phyloP scores from a whole-genome alignment of 352 stramenopile genomes.

The Globisporangium acanthophoron region DNA sequence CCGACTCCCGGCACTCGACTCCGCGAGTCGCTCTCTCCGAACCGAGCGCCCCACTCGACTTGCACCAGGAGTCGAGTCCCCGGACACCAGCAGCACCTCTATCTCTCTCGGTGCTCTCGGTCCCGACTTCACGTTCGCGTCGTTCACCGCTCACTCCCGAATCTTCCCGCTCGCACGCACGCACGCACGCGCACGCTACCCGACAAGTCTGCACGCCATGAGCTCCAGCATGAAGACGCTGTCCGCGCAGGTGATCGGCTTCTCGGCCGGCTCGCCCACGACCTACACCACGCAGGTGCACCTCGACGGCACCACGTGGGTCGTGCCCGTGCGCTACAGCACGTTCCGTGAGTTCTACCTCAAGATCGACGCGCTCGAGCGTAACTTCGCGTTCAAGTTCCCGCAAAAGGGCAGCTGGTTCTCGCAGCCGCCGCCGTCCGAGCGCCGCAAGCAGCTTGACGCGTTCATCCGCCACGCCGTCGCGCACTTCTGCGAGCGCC shows the following conservation, averaged over 20 bases:
- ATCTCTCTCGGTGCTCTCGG: neutral
- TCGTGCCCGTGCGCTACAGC: conserved; percentile 55
- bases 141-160: neutral
- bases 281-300: conserved; percentile 50
- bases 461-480: conserved; percentile 55
- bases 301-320: conserved; percentile 35
- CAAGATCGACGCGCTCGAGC: conserved; percentile 37
- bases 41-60: neutral
- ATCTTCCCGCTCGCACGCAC: neutral
- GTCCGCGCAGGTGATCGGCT: conserved; percentile 37
- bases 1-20: neutral
- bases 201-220: neutral
- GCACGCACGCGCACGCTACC: neutral
- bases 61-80: neutral
- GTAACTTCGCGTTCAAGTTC: conserved; percentile 52
- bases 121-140: too few species aligned
- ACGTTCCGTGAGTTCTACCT: conserved; percentile 56
- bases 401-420: conserved; percentile 59
- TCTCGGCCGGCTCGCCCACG: conserved; percentile 27
- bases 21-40: neutral
- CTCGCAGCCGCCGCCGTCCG: conserved; percentile 45
- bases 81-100: neutral
- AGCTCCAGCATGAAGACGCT: conserved; percentile 18
- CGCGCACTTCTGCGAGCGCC: conserved; percentile 41
- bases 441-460: conserved; percentile 55